A percentile compares a stretch with the other conserved stretches of the same genome.
phyloP scores from a whole-genome alignment of 495 filamentous ascomycete genomes.

The Daldinia decipiens region DNA sequence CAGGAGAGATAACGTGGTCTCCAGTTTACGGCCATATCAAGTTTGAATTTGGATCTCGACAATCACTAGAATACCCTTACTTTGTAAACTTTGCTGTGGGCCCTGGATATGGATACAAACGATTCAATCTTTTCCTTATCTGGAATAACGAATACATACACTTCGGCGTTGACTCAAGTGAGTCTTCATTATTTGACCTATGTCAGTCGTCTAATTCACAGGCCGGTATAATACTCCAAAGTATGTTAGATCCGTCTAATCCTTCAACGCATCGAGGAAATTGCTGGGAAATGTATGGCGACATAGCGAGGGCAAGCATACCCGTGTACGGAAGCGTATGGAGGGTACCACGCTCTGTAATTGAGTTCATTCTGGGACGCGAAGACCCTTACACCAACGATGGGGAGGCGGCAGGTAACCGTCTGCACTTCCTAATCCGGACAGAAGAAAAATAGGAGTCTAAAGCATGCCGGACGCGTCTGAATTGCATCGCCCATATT shows the following conservation, averaged over 20 bases:
- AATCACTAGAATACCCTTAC: background rate
- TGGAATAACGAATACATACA: conserved; percentile 15
- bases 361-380: conserved; percentile 22
- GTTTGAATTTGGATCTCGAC: background rate
- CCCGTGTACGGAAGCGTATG: background rate
- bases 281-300: conserved; percentile 15
- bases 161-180: conserved; percentile 9
- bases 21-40: conserved; percentile 7
- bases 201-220: background rate
- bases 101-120: background rate
- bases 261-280: conserved; percentile 9
- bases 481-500: conserved; percentile 28
- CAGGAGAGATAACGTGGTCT: conserved; percentile 13
- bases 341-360: too few relatives aligned
- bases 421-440: conserved; percentile 22
- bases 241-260: background rate
- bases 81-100: conserved; percentile 5
- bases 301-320: conserved; percentile 13
- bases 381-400: conserved; percentile 11
- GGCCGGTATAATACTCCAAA: background rate
- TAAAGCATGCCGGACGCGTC: conserved; percentile 16
- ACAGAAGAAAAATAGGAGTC: background rate
- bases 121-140: conserved; percentile 1
- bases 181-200: background rate
- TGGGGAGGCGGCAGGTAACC: conserved; percentile 24